Evolutionary conservation across 345 rosid genomes (phyloP).

Genomic region (Anastatica hierochuntica): DNA sequence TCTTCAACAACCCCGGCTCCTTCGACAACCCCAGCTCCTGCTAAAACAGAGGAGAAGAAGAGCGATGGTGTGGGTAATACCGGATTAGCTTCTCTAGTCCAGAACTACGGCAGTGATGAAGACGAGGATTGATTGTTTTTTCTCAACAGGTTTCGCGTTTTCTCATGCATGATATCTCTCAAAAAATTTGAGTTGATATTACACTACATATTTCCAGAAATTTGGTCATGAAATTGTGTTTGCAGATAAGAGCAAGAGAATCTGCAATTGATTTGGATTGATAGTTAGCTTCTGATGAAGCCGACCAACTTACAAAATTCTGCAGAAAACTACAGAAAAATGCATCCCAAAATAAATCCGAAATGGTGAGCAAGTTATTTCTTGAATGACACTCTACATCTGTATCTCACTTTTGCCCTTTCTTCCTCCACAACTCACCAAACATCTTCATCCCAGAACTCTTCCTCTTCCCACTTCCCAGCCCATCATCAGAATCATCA

Average conservation of each 20-base stretch:
- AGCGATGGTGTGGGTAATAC: slow-evolving; percentile 13
- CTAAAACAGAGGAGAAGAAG: slow-evolving; percentile 29
- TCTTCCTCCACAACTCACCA: slow-evolving; percentile 86
- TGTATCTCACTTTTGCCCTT: slow-evolving; percentile 44
- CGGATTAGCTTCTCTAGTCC: slow-evolving; percentile 48
- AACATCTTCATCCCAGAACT: slow-evolving; percentile 71
- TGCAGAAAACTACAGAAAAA: too few species aligned
- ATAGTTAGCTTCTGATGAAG: too few species aligned
- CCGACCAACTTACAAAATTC: too few species aligned
- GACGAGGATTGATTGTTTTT: slow-evolving; percentile 32
- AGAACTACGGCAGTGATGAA: slow-evolving; percentile 52
- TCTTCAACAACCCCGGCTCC: too few species aligned
- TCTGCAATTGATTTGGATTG: too few species aligned
- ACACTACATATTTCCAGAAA: too few species aligned
- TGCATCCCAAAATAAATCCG: too few species aligned
- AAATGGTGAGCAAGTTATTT: too few species aligned
- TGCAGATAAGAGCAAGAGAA: too few species aligned
- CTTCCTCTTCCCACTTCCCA: slow-evolving; percentile 61
- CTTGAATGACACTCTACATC: not conserved
- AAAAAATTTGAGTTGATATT: too few species aligned
- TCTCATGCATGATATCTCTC: too few species aligned
- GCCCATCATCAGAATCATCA: slow-evolving; percentile 53
- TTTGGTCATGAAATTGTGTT: too few species aligned
- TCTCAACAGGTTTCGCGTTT: not conserved
- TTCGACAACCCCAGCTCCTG: slow-evolving; percentile 9